phyloP scores from a whole-genome alignment of 805 yeast species.

The Candida pseudoglaebosa region DNA sequence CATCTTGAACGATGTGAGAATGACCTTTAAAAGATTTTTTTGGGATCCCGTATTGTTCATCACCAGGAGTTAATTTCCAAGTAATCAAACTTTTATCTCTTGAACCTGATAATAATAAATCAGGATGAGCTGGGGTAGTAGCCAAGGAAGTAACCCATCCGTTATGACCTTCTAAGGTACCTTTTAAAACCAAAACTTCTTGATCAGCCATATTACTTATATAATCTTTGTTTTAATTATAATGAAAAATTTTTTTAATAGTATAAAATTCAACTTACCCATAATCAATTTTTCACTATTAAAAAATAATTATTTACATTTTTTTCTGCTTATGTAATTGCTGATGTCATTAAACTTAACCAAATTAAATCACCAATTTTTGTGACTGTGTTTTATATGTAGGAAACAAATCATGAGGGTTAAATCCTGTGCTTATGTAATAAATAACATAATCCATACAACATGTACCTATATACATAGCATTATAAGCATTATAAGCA shows the following conservation, averaged over 20 bases:
- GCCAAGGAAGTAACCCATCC: constrained; percentile 98
- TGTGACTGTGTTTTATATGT: too few relatives aligned
- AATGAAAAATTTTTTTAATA: constrained; percentile 3
- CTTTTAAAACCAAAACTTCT: constrained; percentile 99
- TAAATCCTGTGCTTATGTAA: not conserved
- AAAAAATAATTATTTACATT: too few relatives aligned
- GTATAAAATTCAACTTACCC: too few relatives aligned
- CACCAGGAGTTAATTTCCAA: constrained; percentile 95
- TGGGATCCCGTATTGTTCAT: constrained; percentile 92
- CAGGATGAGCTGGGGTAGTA: constrained; percentile 97
- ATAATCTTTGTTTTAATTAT: constrained; percentile 7
- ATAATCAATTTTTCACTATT: too few relatives aligned
- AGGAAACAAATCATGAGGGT: too few relatives aligned
- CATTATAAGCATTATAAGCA: too few relatives aligned
- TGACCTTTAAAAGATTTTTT: constrained; percentile 96
- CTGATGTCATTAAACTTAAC: too few relatives aligned
- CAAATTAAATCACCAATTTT: too few relatives aligned
- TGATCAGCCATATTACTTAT: constrained; percentile 59
- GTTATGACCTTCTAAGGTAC: constrained; percentile 89
- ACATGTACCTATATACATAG: too few relatives aligned
- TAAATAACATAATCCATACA: too few relatives aligned
- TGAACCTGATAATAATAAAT: constrained; percentile 95
- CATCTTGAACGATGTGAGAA: constrained; percentile 98
- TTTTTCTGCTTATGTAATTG: too few relatives aligned
- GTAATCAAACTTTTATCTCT: constrained; percentile 98